Base-by-base conservation (phyloP, 164 flowering plant genomes). In the Berberis vulgaris region DNA sequence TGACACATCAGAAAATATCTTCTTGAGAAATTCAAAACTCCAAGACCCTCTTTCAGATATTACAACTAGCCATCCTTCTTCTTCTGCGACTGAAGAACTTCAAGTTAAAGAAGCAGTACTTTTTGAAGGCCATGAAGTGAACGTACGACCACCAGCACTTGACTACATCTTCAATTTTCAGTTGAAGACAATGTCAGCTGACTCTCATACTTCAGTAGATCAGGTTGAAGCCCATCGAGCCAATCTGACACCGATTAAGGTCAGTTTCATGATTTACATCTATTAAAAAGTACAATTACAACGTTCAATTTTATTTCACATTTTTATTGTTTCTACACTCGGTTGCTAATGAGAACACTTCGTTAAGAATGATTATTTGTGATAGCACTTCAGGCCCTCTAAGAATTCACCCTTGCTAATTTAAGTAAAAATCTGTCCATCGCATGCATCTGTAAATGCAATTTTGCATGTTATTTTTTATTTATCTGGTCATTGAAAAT, bases 241-340 rank as follows among this genome's bases (percentile, higher is more conserved):
- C 7, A 66, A 69, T 60, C 61, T 61, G 76, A 58, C 65, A 47
- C 61, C 73, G 2, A 47, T 64, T 58, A 67, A 78, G 84, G 88
- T 81, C 61, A 73, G 77, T 74, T 56, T 13, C 60, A 49, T 45
- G 54, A 52, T 62, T 62, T 40, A 43, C 59, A 42, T 7, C 11
- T 43, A 41, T 45, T 55, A n/a, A 10, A 26, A 53, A 8, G 42
- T 13, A 13, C 39, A 6, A 41, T 46, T 6, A 26, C 26, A 26
- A 26, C 26, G 26, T 26, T 26, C 26, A 26, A 26, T 26, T 26
- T 26, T 26, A 0, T 26, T 26, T 26, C 26, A 26, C 26, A 26
- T 26, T 26, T 26, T 26, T 26, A 26, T 26, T 26, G 26, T 26
- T 26, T 26, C 26, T 26, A 26, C 26, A 26, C 26, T 26, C 0